Conservation (phyloP, 2,329 filamentous ascomycete species). For the Chalaropsis ovoidea region DNA sequence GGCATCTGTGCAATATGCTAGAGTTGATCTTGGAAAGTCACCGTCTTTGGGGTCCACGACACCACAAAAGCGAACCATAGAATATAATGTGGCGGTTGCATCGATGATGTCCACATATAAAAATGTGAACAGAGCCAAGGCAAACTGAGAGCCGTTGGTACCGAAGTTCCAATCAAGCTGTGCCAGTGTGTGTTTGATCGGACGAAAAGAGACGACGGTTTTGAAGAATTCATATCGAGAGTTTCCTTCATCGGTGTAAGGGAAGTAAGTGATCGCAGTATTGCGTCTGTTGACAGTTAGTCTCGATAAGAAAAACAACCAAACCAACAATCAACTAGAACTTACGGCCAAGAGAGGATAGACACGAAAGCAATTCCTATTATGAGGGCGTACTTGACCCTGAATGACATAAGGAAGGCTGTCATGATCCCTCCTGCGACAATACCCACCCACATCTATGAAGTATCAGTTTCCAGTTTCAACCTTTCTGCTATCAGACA, state of each 20-base stretch:
- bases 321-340: conserved; percentile 25
- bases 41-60: conserved; percentile 72
- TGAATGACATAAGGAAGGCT: conserved; percentile 68
- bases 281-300: conserved; percentile 40
- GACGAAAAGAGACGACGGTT: conserved; percentile 60
- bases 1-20: conserved; percentile 77
- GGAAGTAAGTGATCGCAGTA: conserved; percentile 64
- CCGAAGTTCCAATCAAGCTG: conserved; percentile 57
- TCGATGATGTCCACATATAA: conserved; percentile 86
- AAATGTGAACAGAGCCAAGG: conserved; percentile 61
- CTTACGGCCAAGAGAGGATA: conserved; percentile 63
- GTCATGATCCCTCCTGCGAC: conserved; percentile 71
- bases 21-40: conserved; percentile 76
- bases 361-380: conserved; percentile 63
- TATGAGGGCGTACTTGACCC: conserved; percentile 64
- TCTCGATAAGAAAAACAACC: background rate
- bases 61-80: conserved; percentile 76
- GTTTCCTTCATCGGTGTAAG: conserved; percentile 53
- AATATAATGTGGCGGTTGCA: conserved; percentile 75
- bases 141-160: conserved; percentile 50
- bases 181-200: conserved; percentile 52
- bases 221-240: conserved; percentile 61
- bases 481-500: conserved; percentile 5
- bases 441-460: conserved; percentile 72
- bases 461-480: conserved; percentile 12